Percentiles rank a stretch among this genome's conserved stretches.
Evolutionary conservation across 1,284 basidiomycete species (phyloP).

Genomic region (Malassezia brasiliensis): DNA sequence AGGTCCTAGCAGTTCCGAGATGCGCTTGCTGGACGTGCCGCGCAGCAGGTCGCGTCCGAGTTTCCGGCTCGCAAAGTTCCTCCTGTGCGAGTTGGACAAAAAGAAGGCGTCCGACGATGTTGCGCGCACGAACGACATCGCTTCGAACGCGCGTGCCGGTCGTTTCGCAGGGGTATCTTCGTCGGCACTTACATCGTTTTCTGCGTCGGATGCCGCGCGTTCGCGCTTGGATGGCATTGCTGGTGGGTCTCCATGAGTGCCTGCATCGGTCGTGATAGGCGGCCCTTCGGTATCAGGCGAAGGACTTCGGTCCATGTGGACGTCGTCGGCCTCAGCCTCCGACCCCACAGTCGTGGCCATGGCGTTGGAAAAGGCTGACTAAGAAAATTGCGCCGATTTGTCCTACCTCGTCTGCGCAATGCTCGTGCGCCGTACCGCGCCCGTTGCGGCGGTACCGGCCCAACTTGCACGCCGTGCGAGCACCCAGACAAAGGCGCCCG

Average conservation of each 20-base stretch:
- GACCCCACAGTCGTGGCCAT: neutral
- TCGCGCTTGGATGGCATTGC: too few relatives aligned
- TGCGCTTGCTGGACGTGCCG: slow-evolving; percentile 7
- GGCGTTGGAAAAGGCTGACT: neutral
- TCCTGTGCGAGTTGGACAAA: slow-evolving; percentile 17
- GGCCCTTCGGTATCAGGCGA: too few relatives aligned
- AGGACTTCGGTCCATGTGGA: too few relatives aligned
- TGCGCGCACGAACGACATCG: slow-evolving; percentile 14
- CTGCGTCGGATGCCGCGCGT: too few relatives aligned
- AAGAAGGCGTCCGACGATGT: slow-evolving; percentile 17
- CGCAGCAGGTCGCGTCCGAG: slow-evolving; percentile 16
- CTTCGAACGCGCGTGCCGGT: slow-evolving; percentile 12
- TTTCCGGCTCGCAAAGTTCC: slow-evolving; percentile 17
- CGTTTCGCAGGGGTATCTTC: neutral
- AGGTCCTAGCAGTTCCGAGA: slow-evolving; percentile 12
- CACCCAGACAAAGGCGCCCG: neutral
- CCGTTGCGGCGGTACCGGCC: too few relatives aligned
- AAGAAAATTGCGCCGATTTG: neutral
- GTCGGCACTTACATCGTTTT: neutral
- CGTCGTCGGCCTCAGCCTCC: neutral
- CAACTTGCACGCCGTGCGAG: too few relatives aligned
- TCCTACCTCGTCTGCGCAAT: neutral
- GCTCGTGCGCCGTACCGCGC: neutral
- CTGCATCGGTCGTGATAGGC: too few relatives aligned
- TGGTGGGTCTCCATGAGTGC: too few relatives aligned